Evolutionary conservation across 352 stramenopile genomes (phyloP).

Genomic region (Pythium chondricola): DNA sequence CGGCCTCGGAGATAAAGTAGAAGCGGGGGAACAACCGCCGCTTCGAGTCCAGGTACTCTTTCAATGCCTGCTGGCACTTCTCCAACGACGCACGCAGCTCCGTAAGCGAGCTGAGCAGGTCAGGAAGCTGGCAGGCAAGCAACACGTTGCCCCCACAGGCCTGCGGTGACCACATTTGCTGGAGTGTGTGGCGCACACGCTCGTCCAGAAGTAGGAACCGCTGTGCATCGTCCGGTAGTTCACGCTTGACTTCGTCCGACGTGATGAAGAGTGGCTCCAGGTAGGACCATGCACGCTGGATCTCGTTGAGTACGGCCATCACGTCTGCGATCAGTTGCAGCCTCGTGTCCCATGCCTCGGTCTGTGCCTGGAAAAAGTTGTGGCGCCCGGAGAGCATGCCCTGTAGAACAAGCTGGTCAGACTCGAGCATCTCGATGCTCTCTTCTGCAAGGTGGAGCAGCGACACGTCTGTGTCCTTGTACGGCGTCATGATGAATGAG

Average conservation of each 20-base stretch:
- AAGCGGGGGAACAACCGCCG: slow-evolving; percentile 90
- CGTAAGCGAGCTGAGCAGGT: slow-evolving; percentile 66
- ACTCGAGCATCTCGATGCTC: slow-evolving; percentile 92
- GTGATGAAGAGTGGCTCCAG: slow-evolving; percentile 93
- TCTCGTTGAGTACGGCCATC: slow-evolving; percentile 84
- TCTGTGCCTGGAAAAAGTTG: slow-evolving; percentile 64
- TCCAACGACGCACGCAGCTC: slow-evolving; percentile 80
- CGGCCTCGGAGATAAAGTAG: slow-evolving; percentile 94
- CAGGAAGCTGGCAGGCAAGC: slow-evolving; percentile 74
- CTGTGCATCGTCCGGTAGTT: slow-evolving; percentile 88
- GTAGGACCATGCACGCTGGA: slow-evolving; percentile 94
- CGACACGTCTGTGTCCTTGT: slow-evolving; percentile 83
- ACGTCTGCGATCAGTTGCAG: slow-evolving; percentile 83
- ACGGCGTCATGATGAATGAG: slow-evolving; percentile 74
- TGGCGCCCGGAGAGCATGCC: slow-evolving; percentile 83
- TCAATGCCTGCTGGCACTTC: slow-evolving; percentile 90
- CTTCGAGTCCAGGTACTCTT: slow-evolving; percentile 93
- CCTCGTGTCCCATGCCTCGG: slow-evolving; percentile 43
- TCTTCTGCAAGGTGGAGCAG: slow-evolving; percentile 90
- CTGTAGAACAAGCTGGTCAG: slow-evolving; percentile 92
- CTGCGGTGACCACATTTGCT: slow-evolving; percentile 66
- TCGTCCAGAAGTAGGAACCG: slow-evolving; percentile 88
- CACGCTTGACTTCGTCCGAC: slow-evolving; percentile 93
- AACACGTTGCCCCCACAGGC: slow-evolving; percentile 63
- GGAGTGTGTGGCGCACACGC: slow-evolving; percentile 57